Evolutionary conservation across 2,329 filamentous ascomycete species (phyloP), one percentile per base, ranked within the genome.

Genomic region (Alternaria sp.): DNA sequence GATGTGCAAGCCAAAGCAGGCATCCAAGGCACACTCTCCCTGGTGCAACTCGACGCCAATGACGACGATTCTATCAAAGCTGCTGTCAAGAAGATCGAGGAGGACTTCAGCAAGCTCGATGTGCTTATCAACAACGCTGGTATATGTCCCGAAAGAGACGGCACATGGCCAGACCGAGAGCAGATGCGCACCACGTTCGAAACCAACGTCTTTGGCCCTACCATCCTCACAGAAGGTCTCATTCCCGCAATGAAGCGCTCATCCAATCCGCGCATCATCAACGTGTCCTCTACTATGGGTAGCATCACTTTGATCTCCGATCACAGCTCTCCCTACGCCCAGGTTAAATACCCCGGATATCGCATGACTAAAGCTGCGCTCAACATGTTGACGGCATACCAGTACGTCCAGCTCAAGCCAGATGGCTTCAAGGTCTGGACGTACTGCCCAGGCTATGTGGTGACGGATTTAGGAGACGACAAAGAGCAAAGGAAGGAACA

Each of bases 51-150:
- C 3, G 80, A 82, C 56, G 70, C 79, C n/a, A 73, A 73, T 5
- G 56, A 70, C 45, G 77, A 81, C 46, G 58, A 64, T 1, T 78
- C 77, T 3, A 80, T 81, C 46, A 61, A 71, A 32, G 72, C 75
- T 1, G 77, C 79, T 10, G 72, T 75, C 40, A 74, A 77, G 59
- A 72, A 72, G 26, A 65, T 80, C 17, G 71, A 67, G 60, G 43
- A 71, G 10, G 70, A 74, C 5, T 77, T 69, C 28, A 70, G 68
- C 40, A 69, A 63, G n/a, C 86, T 97, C 72, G 92, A 96, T 81
- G 91, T 96, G 60, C 82, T 97, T 43, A 82, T 97, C 83, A 96
- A 97, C 85, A 96, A 96, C 79, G 93, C 93, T 28, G 93, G 92
- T 17, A 80, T 87, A 5, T 79, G 82, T 21, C 45, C 43, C 6